A percentile compares a stretch with the other conserved stretches of the same genome.
Evolutionary conservation across 1,284 basidiomycete species (phyloP).

Genomic region (Ustilago crameri): DNA sequence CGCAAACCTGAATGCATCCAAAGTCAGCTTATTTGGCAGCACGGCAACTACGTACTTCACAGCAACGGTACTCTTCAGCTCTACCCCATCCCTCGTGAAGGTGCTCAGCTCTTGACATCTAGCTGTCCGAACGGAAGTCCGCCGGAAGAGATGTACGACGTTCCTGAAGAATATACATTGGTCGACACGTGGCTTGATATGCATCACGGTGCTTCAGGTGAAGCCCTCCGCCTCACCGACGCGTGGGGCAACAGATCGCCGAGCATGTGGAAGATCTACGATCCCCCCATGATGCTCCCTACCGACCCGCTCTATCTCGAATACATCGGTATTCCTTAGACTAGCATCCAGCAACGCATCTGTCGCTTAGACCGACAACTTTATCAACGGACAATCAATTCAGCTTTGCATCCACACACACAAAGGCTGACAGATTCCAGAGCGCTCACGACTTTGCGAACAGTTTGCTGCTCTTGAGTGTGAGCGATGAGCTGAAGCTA

Average conservation of each 20-base stretch:
- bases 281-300: constrained; percentile 64
- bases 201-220: constrained; percentile 20
- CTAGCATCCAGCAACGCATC: neutral
- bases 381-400: neutral
- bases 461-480: neutral
- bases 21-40: constrained; percentile 66
- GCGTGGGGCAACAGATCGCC: constrained; percentile 43
- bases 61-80: constrained; percentile 48
- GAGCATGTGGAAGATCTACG: constrained; percentile 53
- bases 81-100: constrained; percentile 38
- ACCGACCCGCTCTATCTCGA: constrained; percentile 53
- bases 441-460: neutral
- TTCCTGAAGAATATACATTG: constrained; percentile 31
- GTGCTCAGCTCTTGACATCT: constrained; percentile 42
- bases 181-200: constrained; percentile 47
- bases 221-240: constrained; percentile 35
- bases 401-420: neutral
- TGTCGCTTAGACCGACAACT: neutral
- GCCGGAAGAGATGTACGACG: constrained; percentile 49
- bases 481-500: neutral
- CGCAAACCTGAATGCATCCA: constrained; percentile 60
- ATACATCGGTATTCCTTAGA: constrained; percentile 43
- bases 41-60: constrained; percentile 62
- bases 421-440: neutral
- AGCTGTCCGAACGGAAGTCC: constrained; percentile 17